These are phyloP conservation scores for Penicillium psychrosexuale DNA, from an alignment of 2,329 filamentous ascomycete genomes.

Conservation along the genomic window DNA sequence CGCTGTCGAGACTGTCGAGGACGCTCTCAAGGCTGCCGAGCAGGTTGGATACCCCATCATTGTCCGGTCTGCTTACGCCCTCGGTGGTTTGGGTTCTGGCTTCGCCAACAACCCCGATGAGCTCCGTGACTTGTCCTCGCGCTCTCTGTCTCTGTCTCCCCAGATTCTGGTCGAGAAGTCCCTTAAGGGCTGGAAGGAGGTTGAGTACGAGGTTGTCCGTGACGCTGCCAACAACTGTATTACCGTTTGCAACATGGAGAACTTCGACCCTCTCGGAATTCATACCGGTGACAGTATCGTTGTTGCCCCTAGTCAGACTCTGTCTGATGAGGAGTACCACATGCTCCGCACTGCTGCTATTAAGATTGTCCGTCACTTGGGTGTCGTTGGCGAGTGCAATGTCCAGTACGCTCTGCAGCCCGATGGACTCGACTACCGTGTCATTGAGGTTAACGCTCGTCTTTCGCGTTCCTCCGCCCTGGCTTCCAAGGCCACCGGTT, in stretches of 20 bases:
- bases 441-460: constrained; percentile 98
- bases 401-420: constrained; percentile 97
- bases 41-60: constrained; percentile 95
- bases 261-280: constrained; percentile 95
- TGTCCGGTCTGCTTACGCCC: constrained; percentile 91
- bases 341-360: constrained; percentile 97
- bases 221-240: constrained; percentile 99
- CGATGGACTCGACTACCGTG: constrained; percentile 94
- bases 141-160: constrained; percentile 86
- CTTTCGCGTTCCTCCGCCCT: constrained; percentile 94
- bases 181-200: constrained; percentile 98
- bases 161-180: constrained; percentile 98
- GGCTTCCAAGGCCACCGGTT: constrained; percentile 96
- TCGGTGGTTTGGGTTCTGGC: constrained; percentile 92
- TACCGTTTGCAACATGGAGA: constrained; percentile 98
- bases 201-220: constrained; percentile 97
- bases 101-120: constrained; percentile 95
- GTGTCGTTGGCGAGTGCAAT: constrained; percentile 97
- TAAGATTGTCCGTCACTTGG: constrained; percentile 96
- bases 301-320: constrained; percentile 91
- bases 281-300: constrained; percentile 99
- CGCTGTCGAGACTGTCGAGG: constrained; percentile 85
- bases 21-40: constrained; percentile 82
- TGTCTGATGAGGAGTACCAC: constrained; percentile 98
- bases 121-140: constrained; percentile 86